Conservation (phyloP, 2,329 filamentous ascomycete species). For the Colletotrichum neosansevieriae region DNA sequence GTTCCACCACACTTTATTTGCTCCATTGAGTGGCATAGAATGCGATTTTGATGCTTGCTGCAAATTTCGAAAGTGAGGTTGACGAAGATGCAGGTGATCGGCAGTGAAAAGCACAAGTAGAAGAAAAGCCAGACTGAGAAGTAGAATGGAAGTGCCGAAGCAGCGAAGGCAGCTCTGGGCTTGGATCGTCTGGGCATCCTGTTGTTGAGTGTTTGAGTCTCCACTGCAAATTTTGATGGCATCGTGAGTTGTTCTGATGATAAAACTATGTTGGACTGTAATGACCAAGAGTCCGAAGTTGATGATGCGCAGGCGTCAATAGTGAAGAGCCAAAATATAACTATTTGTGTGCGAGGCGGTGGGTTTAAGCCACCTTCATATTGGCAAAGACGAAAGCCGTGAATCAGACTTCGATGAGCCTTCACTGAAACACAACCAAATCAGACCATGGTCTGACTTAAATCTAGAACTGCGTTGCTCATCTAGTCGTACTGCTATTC, state of each 20-base stretch:
- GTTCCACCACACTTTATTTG: slow-evolving; percentile 3
- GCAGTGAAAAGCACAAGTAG: slow-evolving; percentile 7
- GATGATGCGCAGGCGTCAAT: no score
- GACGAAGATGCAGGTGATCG: slow-evolving; percentile 2
- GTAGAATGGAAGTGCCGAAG: slow-evolving; percentile 7
- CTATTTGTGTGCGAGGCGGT: no score
- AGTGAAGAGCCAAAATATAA: no score
- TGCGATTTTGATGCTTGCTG: background rate
- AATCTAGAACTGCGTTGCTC: no score
- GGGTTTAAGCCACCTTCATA: no score
- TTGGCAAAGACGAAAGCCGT: no score
- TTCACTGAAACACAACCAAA: no score
- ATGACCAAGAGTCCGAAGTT: no score
- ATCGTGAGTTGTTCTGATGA: no score
- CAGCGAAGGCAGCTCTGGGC: background rate
- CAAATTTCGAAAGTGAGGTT: background rate
- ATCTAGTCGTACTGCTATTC: no score
- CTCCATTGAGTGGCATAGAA: background rate
- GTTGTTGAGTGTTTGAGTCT: background rate
- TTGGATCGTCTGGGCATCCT: background rate
- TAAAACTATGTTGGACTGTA: background rate
- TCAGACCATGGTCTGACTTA: no score
- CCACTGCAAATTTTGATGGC: background rate
- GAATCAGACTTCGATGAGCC: no score
- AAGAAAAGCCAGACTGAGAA: slow-evolving; percentile 3